These are phyloP conservation scores for Aspergillus fumigatiaffinis DNA, from an alignment of 2,329 filamentous ascomycete species.

Conservation along the genomic window DNA sequence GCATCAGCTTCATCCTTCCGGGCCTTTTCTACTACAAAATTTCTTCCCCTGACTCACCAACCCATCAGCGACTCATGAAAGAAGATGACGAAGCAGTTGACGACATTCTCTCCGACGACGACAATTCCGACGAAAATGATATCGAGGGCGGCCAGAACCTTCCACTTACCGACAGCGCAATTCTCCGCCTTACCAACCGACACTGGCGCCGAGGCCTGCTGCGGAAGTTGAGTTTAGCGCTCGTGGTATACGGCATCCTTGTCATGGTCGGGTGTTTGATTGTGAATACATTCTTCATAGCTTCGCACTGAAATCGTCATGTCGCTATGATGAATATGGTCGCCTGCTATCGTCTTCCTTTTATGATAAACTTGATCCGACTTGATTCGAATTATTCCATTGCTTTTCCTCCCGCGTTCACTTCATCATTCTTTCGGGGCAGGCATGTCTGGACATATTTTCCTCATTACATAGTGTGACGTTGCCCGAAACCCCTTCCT, in stretches of 20 bases:
- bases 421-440: background rate
- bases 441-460: background rate
- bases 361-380: background rate
- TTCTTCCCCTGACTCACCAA: slow-evolving; percentile 77
- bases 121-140: slow-evolving; percentile 29
- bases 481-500: background rate
- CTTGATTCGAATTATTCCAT: background rate
- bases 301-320: slow-evolving; percentile 50
- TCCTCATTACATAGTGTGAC: background rate
- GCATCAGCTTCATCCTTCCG: slow-evolving; percentile 94
- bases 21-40: slow-evolving; percentile 99
- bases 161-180: slow-evolving; percentile 53
- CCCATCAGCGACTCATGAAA: slow-evolving; percentile 83
- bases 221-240: slow-evolving; percentile 66
- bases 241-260: slow-evolving; percentile 77
- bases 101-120: slow-evolving; percentile 46
- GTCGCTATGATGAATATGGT: background rate
- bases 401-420: background rate
- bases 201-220: slow-evolving; percentile 62
- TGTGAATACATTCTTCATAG: slow-evolving; percentile 78
- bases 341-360: background rate
- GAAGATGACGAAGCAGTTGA: slow-evolving; percentile 73
- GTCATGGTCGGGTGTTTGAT: slow-evolving; percentile 87
- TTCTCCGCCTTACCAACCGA: slow-evolving; percentile 59
- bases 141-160: slow-evolving; percentile 36